These are phyloP conservation scores for Fraxinus sp. DNA, from an alignment of 305 asterid species.

Conservation along the genomic window DNA sequence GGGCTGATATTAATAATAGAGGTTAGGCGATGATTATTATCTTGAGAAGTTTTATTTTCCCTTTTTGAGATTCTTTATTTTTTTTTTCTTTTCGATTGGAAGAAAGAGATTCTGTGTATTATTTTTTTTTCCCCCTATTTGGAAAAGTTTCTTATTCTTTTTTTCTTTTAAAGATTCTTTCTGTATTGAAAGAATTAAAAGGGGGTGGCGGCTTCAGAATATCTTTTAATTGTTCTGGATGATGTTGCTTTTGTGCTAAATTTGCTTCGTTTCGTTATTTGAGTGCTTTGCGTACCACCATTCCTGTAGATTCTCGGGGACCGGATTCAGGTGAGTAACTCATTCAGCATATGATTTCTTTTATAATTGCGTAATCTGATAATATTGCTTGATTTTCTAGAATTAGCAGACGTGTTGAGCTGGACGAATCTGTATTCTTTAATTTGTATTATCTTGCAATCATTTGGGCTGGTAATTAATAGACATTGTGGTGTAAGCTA, in stretches of 20 bases:
- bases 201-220: slow-evolving; percentile 13
- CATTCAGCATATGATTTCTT: slow-evolving; percentile 18
- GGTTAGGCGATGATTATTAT: slow-evolving; percentile 26
- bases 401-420: slow-evolving; percentile 24
- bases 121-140: neutral
- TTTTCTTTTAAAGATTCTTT: slow-evolving; percentile 29
- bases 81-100: neutral
- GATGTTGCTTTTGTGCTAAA: slow-evolving; percentile 30
- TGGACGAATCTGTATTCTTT: slow-evolving; percentile 24
- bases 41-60: slow-evolving; percentile 6
- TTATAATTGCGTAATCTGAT: slow-evolving; percentile 1
- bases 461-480: neutral
- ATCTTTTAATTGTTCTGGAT: slow-evolving; percentile 16
- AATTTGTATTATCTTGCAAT: neutral
- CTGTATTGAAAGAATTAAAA: slow-evolving; percentile 33
- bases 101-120: slow-evolving; percentile 12
- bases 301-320: slow-evolving; percentile 35
- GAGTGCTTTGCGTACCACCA: slow-evolving; percentile 33
- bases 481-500: neutral
- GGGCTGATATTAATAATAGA: slow-evolving; percentile 11
- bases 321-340: slow-evolving; percentile 43
- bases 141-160: slow-evolving; percentile 19
- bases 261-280: slow-evolving; percentile 37
- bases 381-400: slow-evolving; percentile 16
- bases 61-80: neutral